These are phyloP conservation scores for Basidiobolus meristosporus DNA, from an alignment of 371 early-diverging fungal species.

Conservation along the genomic window DNA sequence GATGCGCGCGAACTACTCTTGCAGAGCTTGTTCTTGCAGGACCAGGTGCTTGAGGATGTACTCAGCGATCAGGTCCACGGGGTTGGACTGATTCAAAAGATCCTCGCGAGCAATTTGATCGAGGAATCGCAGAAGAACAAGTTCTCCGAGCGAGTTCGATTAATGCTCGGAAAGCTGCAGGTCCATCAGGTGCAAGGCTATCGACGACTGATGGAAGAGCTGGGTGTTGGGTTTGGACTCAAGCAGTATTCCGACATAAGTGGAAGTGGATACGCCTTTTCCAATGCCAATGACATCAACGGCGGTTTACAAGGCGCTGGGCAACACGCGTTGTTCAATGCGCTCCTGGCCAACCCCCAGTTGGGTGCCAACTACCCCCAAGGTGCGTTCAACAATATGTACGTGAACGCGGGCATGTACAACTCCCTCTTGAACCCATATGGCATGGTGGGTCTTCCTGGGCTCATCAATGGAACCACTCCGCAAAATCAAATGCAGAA, in stretches of 20 bases:
- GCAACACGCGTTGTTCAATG: no score
- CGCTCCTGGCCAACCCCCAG: no score
- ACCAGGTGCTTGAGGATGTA: slow-evolving; percentile 45
- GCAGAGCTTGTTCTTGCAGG: slow-evolving; percentile 40
- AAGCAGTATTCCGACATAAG: neutral
- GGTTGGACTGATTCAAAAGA: slow-evolving; percentile 67
- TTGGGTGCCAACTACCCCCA: no score
- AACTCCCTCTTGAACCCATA: slow-evolving; percentile 3
- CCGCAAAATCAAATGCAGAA: slow-evolving; percentile 1
- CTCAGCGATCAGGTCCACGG: slow-evolving; percentile 74
- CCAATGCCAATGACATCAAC: no score
- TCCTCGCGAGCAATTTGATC: slow-evolving; percentile 64
- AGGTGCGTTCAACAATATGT: slow-evolving; percentile 1
- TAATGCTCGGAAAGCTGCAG: slow-evolving; percentile 28
- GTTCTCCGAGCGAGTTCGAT: slow-evolving; percentile 59
- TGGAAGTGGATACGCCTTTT: no score
- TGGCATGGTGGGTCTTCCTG: slow-evolving; percentile 3
- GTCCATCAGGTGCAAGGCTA: slow-evolving; percentile 56
- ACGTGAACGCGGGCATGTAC: slow-evolving; percentile 6
- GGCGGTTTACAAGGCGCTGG: no score
- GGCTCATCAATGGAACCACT: neutral
- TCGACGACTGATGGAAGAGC: slow-evolving; percentile 61
- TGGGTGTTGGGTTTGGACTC: slow-evolving; percentile 8
- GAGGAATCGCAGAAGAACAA: slow-evolving; percentile 52
- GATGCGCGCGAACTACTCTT: slow-evolving; percentile 74